Conservation (phyloP, 2,329 filamentous ascomycete genomes). For the Teratosphaeria gauchensis region DNA sequence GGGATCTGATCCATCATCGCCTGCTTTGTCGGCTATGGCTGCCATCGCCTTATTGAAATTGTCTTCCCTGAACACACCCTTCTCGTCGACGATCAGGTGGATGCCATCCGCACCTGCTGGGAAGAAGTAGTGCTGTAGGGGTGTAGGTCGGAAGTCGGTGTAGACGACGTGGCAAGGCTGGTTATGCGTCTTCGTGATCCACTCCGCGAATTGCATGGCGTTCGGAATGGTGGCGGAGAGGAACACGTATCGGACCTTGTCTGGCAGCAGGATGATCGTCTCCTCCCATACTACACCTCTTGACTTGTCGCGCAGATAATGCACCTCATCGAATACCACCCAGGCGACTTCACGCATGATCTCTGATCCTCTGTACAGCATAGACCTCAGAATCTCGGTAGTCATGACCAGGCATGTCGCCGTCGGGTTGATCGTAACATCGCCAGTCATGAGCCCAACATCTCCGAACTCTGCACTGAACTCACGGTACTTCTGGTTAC, state of each 20-base stretch:
- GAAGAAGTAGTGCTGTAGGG: slow-evolving; percentile 96
- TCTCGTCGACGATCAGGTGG: slow-evolving; percentile 90
- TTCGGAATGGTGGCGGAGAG: slow-evolving; percentile 97
- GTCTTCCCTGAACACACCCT: slow-evolving; percentile 88
- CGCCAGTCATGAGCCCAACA: slow-evolving; percentile 95
- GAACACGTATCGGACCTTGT: slow-evolving; percentile 98
- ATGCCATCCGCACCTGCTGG: slow-evolving; percentile 88
- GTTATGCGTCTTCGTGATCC: slow-evolving; percentile 96
- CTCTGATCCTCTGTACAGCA: slow-evolving; percentile 95
- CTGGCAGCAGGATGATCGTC: slow-evolving; percentile 92
- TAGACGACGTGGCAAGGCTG: slow-evolving; percentile 99
- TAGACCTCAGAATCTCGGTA: slow-evolving; percentile 95
- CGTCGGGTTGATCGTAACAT: slow-evolving; percentile 98
- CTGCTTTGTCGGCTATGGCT: slow-evolving; percentile 77
- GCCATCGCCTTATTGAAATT: slow-evolving; percentile 97
- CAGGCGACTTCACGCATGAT: slow-evolving; percentile 99
- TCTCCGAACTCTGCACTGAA: slow-evolving; percentile 94
- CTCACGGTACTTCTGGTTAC: slow-evolving; percentile 97
- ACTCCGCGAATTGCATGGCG: slow-evolving; percentile 97
- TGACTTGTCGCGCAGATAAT: slow-evolving; percentile 90
- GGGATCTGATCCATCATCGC: slow-evolving; percentile 69
- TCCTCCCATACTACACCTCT: slow-evolving; percentile 98
- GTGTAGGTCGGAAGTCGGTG: slow-evolving; percentile 94
- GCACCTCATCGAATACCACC: slow-evolving; percentile 98
- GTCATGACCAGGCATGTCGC: slow-evolving; percentile 98